These are phyloP conservation scores for Lenzites betulinus DNA, from an alignment of 768 basidiomycete species.

Conservation along the genomic window DNA sequence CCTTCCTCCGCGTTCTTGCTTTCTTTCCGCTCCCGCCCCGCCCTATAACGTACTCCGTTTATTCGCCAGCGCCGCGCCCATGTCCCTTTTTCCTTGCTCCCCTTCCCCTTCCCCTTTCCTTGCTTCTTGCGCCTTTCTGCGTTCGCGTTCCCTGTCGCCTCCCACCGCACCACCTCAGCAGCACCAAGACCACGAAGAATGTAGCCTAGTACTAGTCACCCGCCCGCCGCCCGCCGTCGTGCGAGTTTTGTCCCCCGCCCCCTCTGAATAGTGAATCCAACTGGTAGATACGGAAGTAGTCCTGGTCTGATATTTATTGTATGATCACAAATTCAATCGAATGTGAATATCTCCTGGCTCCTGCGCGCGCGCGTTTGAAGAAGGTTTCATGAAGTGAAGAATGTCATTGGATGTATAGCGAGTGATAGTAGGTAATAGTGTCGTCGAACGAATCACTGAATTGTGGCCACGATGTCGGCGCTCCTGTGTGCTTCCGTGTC, in stretches of 20 bases:
- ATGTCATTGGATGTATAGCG: too few relatives aligned
- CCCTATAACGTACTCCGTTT: background rate
- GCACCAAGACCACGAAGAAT: constrained; percentile 8
- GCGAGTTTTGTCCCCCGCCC: too few relatives aligned
- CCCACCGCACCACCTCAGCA: background rate
- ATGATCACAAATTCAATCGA: constrained; percentile 2
- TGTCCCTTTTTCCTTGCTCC: background rate
- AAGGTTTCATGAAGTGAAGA: too few relatives aligned
- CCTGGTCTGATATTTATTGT: constrained; percentile 23
- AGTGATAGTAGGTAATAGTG: too few relatives aligned
- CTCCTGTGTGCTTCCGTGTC: too few relatives aligned
- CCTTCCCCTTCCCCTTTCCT: background rate
- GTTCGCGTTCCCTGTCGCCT: background rate
- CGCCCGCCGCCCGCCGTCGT: too few relatives aligned
- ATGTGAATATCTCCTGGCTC: background rate
- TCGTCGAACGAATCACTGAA: too few relatives aligned
- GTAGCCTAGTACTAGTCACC: constrained; percentile 29
- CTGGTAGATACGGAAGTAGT: constrained; percentile 26
- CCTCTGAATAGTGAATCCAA: too few relatives aligned
- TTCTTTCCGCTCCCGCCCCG: background rate
- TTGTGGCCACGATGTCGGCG: too few relatives aligned
- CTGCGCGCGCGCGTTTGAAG: too few relatives aligned
- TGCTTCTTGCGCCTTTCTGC: background rate
- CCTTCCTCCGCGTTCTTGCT: background rate
- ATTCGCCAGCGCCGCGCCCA: background rate